phyloP scores from a whole-genome alignment of 2,329 filamentous ascomycete genomes.

The Xylariaceae sp. region DNA sequence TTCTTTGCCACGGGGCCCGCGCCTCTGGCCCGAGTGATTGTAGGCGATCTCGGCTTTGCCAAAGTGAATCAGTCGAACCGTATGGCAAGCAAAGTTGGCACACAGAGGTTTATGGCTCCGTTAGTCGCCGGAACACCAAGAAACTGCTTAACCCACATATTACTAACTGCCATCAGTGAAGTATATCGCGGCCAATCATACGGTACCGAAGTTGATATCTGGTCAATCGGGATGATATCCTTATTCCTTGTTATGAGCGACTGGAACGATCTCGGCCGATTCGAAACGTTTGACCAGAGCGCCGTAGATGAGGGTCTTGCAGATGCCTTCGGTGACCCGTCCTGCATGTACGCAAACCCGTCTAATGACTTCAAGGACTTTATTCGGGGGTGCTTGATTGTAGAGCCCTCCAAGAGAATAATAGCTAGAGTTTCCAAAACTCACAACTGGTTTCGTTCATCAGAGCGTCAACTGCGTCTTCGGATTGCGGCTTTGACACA shows the following conservation, averaged over 20 bases:
- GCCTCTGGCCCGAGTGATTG: slow-evolving; percentile 41
- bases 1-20: slow-evolving; percentile 44
- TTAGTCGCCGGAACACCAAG: slow-evolving; percentile 30
- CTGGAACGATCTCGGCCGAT: background rate
- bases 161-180: slow-evolving; percentile 35
- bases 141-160: background rate
- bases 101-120: slow-evolving; percentile 46
- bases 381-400: slow-evolving; percentile 34
- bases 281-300: slow-evolving; percentile 26
- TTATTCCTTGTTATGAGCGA: slow-evolving; percentile 30
- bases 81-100: slow-evolving; percentile 43
- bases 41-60: slow-evolving; percentile 50
- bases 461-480: background rate
- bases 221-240: slow-evolving; percentile 46
- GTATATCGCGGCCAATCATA: slow-evolving; percentile 31
- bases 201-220: slow-evolving; percentile 43
- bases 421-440: slow-evolving; percentile 31
- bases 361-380: slow-evolving; percentile 28
- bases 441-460: slow-evolving; percentile 35
- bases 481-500: slow-evolving; percentile 8
- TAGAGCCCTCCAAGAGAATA: slow-evolving; percentile 31
- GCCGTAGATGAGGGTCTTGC: slow-evolving; percentile 20
- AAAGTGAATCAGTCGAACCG: slow-evolving; percentile 39
- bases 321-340: slow-evolving; percentile 6
- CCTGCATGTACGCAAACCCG: slow-evolving; percentile 8